Base-by-base conservation (phyloP, 2,329 filamentous ascomycete species). In the Cladosporium velox region DNA sequence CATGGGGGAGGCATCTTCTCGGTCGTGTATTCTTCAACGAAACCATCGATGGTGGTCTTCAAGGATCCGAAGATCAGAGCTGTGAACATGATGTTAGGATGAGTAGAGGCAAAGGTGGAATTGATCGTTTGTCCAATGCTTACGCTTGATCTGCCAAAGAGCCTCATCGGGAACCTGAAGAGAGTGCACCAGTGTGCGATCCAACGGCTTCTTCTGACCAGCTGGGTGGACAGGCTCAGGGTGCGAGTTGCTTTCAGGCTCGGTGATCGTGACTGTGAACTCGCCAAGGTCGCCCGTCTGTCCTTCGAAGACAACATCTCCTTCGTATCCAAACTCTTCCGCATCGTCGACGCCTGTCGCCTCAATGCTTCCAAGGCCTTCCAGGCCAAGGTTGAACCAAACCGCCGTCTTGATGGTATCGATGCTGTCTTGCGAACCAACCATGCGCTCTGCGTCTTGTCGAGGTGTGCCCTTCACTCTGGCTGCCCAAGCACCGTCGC, bases 401-500 rank as follows among this genome's bases (percentile, higher is more conserved):
- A 97, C 77, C 1, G 91, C 89, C 0, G 90, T 94, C 77, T 91
- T 91, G 66, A 92, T 82, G 68, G 90, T 83, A 18, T 74, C 67
- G 28, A 67, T 59, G 8, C 70, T 70, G 35, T 67, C 68, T 32
- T 70, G 59, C 59, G 69, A 72, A 28, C 69, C 72, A 3, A 66
- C 64, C 62, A 65, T 67, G 1, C 82, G 77, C 5, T 88, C 84
- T 0, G 78, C 90, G 76, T 90, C 90, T 5, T 88, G 86, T 58
- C 91, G 87, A 47, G 91, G 90, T 52, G 86, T 86, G 26, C 95
- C 95, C 79, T 91, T 93, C 74, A 99, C 89, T 66, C 95, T 86
- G 44, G 90, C 92, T 64, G 89, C 95, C 95, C 95, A 99, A 79
- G 88, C 96, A 65, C 95, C 95, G 26, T 93, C 93, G 1, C 93